A percentile compares a stretch with the other conserved stretches of the same genome.
Conservation (phyloP, 1,284 basidiomycete genomes). For the Tylopilus sp. region DNA sequence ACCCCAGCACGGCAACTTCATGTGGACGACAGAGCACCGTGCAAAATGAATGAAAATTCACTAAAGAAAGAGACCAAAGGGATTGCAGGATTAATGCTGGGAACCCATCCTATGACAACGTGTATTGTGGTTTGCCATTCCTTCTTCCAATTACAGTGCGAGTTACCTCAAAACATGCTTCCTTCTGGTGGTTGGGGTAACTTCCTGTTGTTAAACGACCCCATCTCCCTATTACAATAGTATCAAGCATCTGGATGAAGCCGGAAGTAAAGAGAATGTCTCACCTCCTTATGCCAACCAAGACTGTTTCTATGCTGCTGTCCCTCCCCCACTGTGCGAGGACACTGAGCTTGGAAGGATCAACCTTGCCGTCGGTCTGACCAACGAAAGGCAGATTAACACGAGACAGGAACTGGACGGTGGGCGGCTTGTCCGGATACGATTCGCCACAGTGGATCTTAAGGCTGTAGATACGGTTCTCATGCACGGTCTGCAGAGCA, state of each 20-base stretch:
- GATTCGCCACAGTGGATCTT: constrained; percentile 81
- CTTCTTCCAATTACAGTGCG: constrained; percentile 10
- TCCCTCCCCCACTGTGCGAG: constrained; percentile 73
- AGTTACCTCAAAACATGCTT: constrained; percentile 50
- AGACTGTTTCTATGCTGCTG: constrained; percentile 78
- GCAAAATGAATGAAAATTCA: constrained; percentile 15
- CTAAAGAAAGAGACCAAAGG: constrained; percentile 14
- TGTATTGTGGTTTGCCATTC: constrained; percentile 8
- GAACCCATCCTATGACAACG: constrained; percentile 13
- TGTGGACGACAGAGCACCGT: neutral
- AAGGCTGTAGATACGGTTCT: constrained; percentile 97
- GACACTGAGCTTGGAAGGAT: constrained; percentile 64
- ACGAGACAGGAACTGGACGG: constrained; percentile 81
- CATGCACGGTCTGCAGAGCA: constrained; percentile 77
- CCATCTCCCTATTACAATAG: constrained; percentile 78
- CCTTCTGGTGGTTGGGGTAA: constrained; percentile 94
- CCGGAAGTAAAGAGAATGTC: neutral
- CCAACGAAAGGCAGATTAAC: constrained; percentile 97
- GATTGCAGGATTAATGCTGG: constrained; percentile 22
- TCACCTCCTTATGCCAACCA: constrained; percentile 89
- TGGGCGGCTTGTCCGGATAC: constrained; percentile 82
- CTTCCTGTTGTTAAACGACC: constrained; percentile 86
- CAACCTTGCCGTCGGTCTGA: constrained; percentile 73
- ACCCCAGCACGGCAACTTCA: no score
- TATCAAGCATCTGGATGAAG: constrained; percentile 1